phyloP scores from a whole-genome alignment of 2,329 filamentous ascomycete species.

The Thelonectria rubi region DNA sequence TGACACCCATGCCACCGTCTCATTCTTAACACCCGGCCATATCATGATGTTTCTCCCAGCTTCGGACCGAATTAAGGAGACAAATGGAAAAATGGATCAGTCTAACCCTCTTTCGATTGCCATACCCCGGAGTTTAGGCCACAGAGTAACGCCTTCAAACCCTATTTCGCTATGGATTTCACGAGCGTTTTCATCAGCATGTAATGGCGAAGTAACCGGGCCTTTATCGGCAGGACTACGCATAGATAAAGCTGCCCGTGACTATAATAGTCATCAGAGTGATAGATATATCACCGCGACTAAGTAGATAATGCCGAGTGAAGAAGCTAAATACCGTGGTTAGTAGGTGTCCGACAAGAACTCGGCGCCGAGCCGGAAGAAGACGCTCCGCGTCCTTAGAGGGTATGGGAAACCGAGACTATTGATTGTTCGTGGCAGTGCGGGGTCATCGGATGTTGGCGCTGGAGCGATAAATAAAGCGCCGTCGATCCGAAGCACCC shows the following conservation, averaged over 20 bases:
- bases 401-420: neutral
- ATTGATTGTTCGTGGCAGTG: neutral
- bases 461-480: too few species aligned
- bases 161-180: neutral
- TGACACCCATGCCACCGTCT: neutral
- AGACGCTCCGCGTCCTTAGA: conserved; percentile 1
- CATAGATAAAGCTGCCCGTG: too few species aligned
- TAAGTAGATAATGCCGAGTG: too few species aligned
- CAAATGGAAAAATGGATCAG: neutral
- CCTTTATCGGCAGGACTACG: conserved; percentile 1
- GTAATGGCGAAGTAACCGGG: conserved; percentile 2
- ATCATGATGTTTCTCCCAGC: neutral
- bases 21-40: neutral
- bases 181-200: neutral
- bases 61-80: conserved; percentile 1
- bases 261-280: too few species aligned
- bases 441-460: neutral
- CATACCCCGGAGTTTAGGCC: neutral
- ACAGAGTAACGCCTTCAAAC: neutral
- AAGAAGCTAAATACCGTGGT: too few species aligned
- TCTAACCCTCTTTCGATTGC: neutral
- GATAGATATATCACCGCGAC: too few species aligned
- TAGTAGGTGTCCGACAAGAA: too few species aligned
- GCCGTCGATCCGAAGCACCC: neutral
- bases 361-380: conserved; percentile 1